Evolutionary conservation across 2,329 filamentous ascomycete species (phyloP), one percentile per base, ranked within the genome.

Genomic region (Rhexocercosporidium sp.): DNA sequence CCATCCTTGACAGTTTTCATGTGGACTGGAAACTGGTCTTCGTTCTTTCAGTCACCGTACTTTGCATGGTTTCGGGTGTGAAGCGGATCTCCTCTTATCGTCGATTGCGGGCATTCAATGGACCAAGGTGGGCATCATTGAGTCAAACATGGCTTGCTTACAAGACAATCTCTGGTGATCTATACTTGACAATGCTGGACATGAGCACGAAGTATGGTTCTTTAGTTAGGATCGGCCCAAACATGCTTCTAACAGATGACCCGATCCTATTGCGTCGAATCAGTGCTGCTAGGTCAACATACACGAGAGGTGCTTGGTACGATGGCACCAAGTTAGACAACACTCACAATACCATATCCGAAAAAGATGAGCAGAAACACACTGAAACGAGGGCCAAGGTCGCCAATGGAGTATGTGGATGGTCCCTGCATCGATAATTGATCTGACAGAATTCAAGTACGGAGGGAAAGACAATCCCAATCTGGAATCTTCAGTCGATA

Each of bases 391-490:
- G 81, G 16, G 79, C 81, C 29, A 84, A 85, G 69, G 82, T 87
- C 79, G 79, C 82, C 4, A 76, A 81, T 7, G 85, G 83, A 22
- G 84, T 82, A 76, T 37, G 62, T 78, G 14, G 2, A 27, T 87
- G 87, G 71, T 82, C 83, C 2, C 84, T 8, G 34, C 16, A 31
- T 14, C 9, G 6, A 39, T 22, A 11, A 3, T 51, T n/a, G 37
- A 29, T 16, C 37, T 29, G 22, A 37, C 34, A 25, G 2, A 14
- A 1, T 51, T 53, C 11, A 16, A 62, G 84, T 87, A 86, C 68
- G 85, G 85, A 7, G 70, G 70, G 9, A 84, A 84, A 68, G 86
- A 86, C 44, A 84, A 85, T n/a, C 78, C 81, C 3, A 76, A 77
- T 6, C 74, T 87, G 0, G 85, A 88, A 69, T 70, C 76, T 12